Evolutionary conservation across 179 eudicot genomes (phyloP).

Genomic region (Dionaea muscipula): DNA sequence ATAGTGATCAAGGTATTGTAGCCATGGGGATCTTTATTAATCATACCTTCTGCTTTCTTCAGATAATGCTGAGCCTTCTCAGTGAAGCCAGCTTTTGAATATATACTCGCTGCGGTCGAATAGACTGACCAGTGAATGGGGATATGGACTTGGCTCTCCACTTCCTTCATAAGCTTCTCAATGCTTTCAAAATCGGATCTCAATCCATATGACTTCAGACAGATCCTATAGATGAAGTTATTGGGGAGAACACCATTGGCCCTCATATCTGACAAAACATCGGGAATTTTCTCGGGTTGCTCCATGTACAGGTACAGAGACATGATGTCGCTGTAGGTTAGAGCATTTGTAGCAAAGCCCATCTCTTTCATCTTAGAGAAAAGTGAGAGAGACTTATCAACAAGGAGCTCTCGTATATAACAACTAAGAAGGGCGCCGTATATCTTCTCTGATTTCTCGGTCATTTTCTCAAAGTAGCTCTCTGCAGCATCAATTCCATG

Average conservation of each 20-base stretch:
- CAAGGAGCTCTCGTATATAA: constrained; percentile 34
- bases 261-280: constrained; percentile 36
- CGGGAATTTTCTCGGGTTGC: constrained; percentile 33
- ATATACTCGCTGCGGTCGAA: constrained; percentile 21
- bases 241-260: constrained; percentile 28
- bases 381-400: constrained; percentile 29
- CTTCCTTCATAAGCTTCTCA: constrained; percentile 34
- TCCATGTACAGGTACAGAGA: constrained; percentile 27
- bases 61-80: constrained; percentile 32
- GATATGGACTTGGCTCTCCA: constrained; percentile 26
- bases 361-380: constrained; percentile 35
- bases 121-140: constrained; percentile 39
- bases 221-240: constrained; percentile 36
- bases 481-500: constrained; percentile 47
- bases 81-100: constrained; percentile 24
- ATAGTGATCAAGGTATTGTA: constrained; percentile 35
- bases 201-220: constrained; percentile 32
- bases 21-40: constrained; percentile 18
- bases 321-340: constrained; percentile 41
- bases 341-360: constrained; percentile 27
- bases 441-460: constrained; percentile 31
- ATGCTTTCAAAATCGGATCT: constrained; percentile 27
- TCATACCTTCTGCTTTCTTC: constrained; percentile 33
- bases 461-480: constrained; percentile 25
- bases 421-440: constrained; percentile 52